phyloP scores from a whole-genome alignment of 495 filamentous ascomycete species.

The Tetracladium setigerum region DNA sequence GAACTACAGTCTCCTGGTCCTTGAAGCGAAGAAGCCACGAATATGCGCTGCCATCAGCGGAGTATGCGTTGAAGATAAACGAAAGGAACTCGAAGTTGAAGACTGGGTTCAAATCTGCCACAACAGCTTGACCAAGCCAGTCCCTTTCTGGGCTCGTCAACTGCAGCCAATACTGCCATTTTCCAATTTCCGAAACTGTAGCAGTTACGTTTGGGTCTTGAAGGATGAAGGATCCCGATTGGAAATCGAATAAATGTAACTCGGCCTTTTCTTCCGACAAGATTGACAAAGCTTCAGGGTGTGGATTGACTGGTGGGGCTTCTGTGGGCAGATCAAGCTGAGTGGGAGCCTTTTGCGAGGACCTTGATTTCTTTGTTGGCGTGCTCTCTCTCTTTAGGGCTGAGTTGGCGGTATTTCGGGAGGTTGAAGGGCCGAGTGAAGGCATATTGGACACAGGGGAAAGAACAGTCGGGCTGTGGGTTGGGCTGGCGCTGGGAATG shows the following conservation, averaged over 20 bases:
- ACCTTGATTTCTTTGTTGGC: slow-evolving; percentile 10
- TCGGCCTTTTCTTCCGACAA: slow-evolving; percentile 73
- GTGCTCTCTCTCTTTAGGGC: slow-evolving; percentile 20
- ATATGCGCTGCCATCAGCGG: slow-evolving; percentile 79
- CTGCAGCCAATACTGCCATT: slow-evolving; percentile 95
- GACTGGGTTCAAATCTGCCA: slow-evolving; percentile 90
- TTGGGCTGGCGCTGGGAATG: slow-evolving; percentile 64
- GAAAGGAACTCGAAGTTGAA: slow-evolving; percentile 98
- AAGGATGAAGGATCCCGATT: slow-evolving; percentile 71
- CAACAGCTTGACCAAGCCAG: slow-evolving; percentile 82
- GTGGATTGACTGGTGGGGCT: slow-evolving; percentile 51
- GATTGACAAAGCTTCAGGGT: slow-evolving; percentile 64
- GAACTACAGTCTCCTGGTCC: slow-evolving; percentile 68
- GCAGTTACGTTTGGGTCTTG: slow-evolving; percentile 71
- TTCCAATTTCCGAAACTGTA: slow-evolving; percentile 76
- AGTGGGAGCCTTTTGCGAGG: slow-evolving; percentile 13
- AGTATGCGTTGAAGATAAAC: slow-evolving; percentile 97
- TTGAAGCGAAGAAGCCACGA: slow-evolving; percentile 95
- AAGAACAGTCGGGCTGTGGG: slow-evolving; percentile 11
- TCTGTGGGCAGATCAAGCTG: slow-evolving; percentile 32
- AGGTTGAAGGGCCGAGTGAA: not conserved
- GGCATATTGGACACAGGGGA: slow-evolving; percentile 13
- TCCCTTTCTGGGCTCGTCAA: slow-evolving; percentile 69
- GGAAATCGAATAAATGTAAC: slow-evolving; percentile 88
- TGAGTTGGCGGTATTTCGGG: slow-evolving; percentile 21